Conservation (phyloP, 2,329 filamentous ascomycete genomes). For the Fusarium proliferatum region DNA sequence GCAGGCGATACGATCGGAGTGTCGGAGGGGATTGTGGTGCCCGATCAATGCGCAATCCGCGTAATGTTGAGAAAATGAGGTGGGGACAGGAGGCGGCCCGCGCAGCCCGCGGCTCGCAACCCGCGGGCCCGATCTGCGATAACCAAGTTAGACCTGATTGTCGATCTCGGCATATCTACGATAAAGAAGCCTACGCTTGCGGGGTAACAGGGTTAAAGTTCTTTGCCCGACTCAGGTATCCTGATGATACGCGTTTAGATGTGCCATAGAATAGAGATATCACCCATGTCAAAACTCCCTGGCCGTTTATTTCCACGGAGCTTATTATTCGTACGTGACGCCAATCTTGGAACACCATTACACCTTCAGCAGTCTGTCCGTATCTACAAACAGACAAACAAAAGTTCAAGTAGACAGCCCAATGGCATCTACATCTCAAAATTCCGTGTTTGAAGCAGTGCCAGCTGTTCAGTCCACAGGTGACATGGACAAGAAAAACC, state of each 20-base stretch:
- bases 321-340: neutral
- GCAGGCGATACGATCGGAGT: neutral
- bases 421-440: neutral
- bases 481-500: neutral
- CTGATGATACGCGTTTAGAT: neutral
- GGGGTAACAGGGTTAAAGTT: neutral
- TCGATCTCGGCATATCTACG: neutral
- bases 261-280: neutral
- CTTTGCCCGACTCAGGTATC: neutral
- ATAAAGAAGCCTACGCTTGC: neutral
- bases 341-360: no score
- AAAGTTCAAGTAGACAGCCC: fast-evolving
- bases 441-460: neutral
- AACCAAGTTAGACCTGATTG: neutral
- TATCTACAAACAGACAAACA: fast-evolving
- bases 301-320: fast-evolving
- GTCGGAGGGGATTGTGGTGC: neutral
- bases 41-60: neutral
- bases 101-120: neutral
- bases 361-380: no score
- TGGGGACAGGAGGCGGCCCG: neutral
- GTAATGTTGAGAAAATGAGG: neutral
- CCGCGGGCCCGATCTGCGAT: neutral
- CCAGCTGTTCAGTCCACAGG: fast-evolving
- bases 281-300: fast-evolving